These are phyloP conservation scores for Fusarium dlaminii DNA, from an alignment of 2,329 filamentous ascomycete genomes.

Conservation along the genomic window DNA sequence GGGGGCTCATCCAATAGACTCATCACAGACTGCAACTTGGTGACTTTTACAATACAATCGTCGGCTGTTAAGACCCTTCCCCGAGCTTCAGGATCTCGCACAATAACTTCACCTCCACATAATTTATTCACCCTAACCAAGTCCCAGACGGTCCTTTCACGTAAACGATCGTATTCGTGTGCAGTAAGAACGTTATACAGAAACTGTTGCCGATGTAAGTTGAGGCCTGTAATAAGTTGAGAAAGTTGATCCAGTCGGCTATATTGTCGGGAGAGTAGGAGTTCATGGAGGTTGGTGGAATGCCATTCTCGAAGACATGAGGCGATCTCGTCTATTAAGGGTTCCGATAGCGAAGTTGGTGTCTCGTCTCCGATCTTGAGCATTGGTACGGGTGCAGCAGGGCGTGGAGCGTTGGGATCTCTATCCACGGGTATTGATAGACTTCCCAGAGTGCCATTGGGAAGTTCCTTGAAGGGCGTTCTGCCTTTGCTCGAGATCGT, in stretches of 20 bases:
- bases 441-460: slow-evolving; percentile 53
- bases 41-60: slow-evolving; percentile 91
- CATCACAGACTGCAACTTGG: slow-evolving; percentile 94
- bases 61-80: slow-evolving; percentile 90
- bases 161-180: slow-evolving; percentile 80
- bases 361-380: slow-evolving; percentile 98
- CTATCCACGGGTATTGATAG: slow-evolving; percentile 63
- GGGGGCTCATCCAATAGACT: slow-evolving; percentile 89
- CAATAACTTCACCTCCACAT: slow-evolving; percentile 92
- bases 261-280: slow-evolving; percentile 86
- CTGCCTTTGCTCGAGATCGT: slow-evolving; percentile 40
- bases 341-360: slow-evolving; percentile 86
- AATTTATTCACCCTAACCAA: slow-evolving; percentile 94
- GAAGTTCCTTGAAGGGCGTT: slow-evolving; percentile 48
- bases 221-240: slow-evolving; percentile 81
- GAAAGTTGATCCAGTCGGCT: slow-evolving; percentile 82
- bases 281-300: slow-evolving; percentile 92
- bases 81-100: slow-evolving; percentile 84
- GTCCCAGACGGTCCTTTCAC: slow-evolving; percentile 95
- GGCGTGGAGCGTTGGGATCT: slow-evolving; percentile 76
- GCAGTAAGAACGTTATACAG: slow-evolving; percentile 92
- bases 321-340: slow-evolving; percentile 95
- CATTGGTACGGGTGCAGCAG: slow-evolving; percentile 94
- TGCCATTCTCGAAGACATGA: slow-evolving; percentile 98
- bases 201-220: slow-evolving; percentile 86